Conservation (phyloP, 495 filamentous ascomycete species). For the Penicillium soppii region DNA sequence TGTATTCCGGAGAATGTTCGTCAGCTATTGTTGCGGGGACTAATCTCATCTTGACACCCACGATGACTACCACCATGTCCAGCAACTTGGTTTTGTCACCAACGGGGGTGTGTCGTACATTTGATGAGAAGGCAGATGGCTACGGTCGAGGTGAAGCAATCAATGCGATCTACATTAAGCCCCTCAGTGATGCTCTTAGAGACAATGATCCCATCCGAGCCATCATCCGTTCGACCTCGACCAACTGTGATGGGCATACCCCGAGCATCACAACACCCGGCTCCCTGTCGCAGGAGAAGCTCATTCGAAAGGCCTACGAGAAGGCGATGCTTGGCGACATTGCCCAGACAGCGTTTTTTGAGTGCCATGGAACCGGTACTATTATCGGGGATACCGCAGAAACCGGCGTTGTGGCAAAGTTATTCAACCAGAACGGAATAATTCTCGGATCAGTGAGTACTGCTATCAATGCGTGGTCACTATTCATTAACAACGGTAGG, state of each 20-base stretch:
- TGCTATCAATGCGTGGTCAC: neutral
- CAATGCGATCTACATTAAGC: slow-evolving; percentile 24
- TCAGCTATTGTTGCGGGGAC: slow-evolving; percentile 32
- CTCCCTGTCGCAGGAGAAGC: slow-evolving; percentile 8
- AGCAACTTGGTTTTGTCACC: slow-evolving; percentile 21
- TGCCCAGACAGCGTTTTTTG: slow-evolving; percentile 14
- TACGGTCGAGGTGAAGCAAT: neutral
- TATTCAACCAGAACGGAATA: slow-evolving; percentile 16
- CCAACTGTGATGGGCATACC: slow-evolving; percentile 33
- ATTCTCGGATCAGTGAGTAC: slow-evolving; percentile 16
- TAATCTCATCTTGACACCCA: slow-evolving; percentile 38
- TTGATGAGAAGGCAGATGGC: slow-evolving; percentile 41
- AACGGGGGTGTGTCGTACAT: slow-evolving; percentile 48
- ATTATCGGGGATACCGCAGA: slow-evolving; percentile 39
- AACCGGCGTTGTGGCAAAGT: slow-evolving; percentile 36
- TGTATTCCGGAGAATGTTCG: slow-evolving; percentile 32
- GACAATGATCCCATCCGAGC: slow-evolving; percentile 37
- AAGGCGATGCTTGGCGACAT: slow-evolving; percentile 17
- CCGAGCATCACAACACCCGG: neutral
- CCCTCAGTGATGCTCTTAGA: slow-evolving; percentile 22
- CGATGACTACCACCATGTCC: slow-evolving; percentile 23
- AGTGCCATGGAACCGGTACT: slow-evolving; percentile 31
- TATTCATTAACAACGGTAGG: slow-evolving; percentile 19
- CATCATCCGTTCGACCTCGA: slow-evolving; percentile 32
- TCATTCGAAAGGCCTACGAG: slow-evolving; percentile 25